These are phyloP conservation scores for Tritrichomonas musculus DNA, from an alignment of 208 protist species.

Conservation along the genomic window DNA sequence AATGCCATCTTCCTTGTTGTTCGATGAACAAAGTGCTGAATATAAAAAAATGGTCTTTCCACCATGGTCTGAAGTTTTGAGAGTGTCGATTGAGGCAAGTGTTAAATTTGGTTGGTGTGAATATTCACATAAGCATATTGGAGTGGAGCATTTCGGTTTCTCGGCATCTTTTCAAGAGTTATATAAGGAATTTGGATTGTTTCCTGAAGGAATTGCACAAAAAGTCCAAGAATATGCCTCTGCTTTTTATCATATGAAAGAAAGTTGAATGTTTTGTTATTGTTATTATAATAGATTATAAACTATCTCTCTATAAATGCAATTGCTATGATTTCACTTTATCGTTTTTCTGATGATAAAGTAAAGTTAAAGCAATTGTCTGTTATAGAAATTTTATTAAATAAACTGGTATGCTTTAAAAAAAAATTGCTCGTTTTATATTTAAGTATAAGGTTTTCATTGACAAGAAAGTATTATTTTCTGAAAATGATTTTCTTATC, in stretches of 20 bases:
- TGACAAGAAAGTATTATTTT: too few species aligned
- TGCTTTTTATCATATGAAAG: neutral
- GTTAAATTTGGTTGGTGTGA: neutral
- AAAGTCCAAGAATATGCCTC: neutral
- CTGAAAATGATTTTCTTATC: too few species aligned
- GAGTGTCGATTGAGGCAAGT: constrained; percentile 40
- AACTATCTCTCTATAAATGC: too few species aligned
- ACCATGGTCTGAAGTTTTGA: neutral
- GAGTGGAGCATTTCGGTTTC: constrained; percentile 7
- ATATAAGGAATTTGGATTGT: neutral
- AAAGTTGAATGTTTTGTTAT: too few species aligned
- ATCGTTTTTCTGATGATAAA: too few species aligned
- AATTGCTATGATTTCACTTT: too few species aligned
- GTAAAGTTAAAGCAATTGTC: too few species aligned
- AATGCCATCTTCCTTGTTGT: constrained; percentile 91
- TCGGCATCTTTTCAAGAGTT: neutral
- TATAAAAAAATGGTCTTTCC: constrained; percentile 65
- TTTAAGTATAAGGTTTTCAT: too few species aligned
- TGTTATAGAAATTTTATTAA: too few species aligned
- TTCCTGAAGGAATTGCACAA: neutral
- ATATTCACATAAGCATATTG: constrained; percentile 36
- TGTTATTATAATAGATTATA: too few species aligned
- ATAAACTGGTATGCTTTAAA: too few species aligned
- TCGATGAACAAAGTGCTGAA: constrained; percentile 72
- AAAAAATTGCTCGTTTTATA: too few species aligned